phyloP scores from a whole-genome alignment of 176 grass and related monocot genomes.

The Cenchrus americanus region DNA sequence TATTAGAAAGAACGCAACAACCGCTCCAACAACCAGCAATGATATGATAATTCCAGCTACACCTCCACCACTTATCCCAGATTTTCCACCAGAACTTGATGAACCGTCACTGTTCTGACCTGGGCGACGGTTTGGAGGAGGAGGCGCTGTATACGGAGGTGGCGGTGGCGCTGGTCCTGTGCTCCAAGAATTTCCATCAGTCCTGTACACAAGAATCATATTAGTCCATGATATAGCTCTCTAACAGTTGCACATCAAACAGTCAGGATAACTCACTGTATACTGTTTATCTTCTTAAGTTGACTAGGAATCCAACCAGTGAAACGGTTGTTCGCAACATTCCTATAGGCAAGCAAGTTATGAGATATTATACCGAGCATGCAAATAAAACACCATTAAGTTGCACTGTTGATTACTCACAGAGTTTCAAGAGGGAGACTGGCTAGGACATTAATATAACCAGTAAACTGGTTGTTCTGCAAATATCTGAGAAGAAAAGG shows the following conservation, averaged over 20 bases:
- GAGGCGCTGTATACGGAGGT: slow-evolving; percentile 82
- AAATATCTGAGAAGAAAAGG: slow-evolving; percentile 67
- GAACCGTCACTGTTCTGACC: slow-evolving; percentile 54
- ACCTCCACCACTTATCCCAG: slow-evolving; percentile 74
- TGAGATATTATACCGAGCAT: slow-evolving; percentile 37
- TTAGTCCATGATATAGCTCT: slow-evolving; percentile 38
- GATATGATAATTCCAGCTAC: slow-evolving; percentile 90
- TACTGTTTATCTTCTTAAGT: slow-evolving; percentile 89
- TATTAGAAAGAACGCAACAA: slow-evolving; percentile 77
- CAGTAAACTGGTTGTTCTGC: slow-evolving; percentile 94
- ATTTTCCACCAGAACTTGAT: slow-evolving; percentile 59
- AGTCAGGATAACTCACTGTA: slow-evolving; percentile 74
- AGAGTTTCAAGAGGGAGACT: slow-evolving; percentile 78
- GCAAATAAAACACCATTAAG: slow-evolving; percentile 31
- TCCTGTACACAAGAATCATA: slow-evolving; percentile 53
- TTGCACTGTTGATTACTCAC: slow-evolving; percentile 60
- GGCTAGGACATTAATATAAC: slow-evolving; percentile 78
- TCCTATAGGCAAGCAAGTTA: slow-evolving; percentile 61
- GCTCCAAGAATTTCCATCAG: slow-evolving; percentile 94
- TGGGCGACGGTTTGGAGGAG: slow-evolving; percentile 65
- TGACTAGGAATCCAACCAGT: slow-evolving; percentile 96
- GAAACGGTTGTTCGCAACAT: slow-evolving; percentile 85
- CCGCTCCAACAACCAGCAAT: slow-evolving; percentile 73
- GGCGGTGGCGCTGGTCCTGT: slow-evolving; percentile 82
- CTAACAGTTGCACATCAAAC: slow-evolving; percentile 5